Percentiles rank a stretch among this genome's conserved stretches.
These are phyloP conservation scores for Chrysanthemum makinoi DNA, from an alignment of 129 eudicot genomes.

Conservation along the genomic window DNA sequence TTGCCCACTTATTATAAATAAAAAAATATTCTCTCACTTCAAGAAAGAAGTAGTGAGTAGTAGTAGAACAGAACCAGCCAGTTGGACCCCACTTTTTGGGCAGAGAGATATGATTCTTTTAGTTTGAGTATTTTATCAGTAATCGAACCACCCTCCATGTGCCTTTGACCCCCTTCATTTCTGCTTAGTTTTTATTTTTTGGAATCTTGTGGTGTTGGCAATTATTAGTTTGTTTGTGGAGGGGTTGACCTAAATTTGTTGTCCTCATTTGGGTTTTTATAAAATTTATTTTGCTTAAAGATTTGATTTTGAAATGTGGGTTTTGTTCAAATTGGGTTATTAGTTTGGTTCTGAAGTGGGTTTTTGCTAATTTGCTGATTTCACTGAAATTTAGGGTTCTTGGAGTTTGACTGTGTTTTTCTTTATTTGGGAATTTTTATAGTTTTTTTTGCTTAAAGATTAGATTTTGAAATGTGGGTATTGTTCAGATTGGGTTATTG, in stretches of 20 bases:
- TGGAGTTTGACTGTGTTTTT: not conserved
- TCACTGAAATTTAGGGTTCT: conserved; percentile 9
- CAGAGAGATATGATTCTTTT: conserved; percentile 18
- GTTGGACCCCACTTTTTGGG: conserved; percentile 42
- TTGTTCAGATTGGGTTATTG: conserved; percentile 26
- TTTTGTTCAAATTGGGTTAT: conserved; percentile 25
- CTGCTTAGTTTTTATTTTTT: conserved; percentile 39
- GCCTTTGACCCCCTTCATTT: conserved; percentile 31
- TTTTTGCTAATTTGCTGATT: conserved; percentile 21
- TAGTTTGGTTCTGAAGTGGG: conserved; percentile 21
- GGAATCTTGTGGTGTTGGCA: conserved; percentile 72
- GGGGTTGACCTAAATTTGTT: conserved; percentile 83
- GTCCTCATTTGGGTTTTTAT: conserved; percentile 40
- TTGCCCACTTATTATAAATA: conserved; percentile 12
- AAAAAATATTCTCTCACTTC: conserved; percentile 30
- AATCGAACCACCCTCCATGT: conserved; percentile 32
- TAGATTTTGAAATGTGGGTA: conserved; percentile 28
- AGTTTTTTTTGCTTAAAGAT: conserved; percentile 18
- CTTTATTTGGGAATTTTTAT: not conserved
- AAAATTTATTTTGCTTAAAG: conserved; percentile 18
- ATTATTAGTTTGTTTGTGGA: conserved; percentile 35
- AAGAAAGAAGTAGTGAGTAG: conserved; percentile 43
- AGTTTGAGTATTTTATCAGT: conserved; percentile 30
- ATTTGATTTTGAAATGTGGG: conserved; percentile 28
- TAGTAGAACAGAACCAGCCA: conserved; percentile 30